phyloP scores from a whole-genome alignment of 495 filamentous ascomycete species.

The Lindgomyces ingoldianus region DNA sequence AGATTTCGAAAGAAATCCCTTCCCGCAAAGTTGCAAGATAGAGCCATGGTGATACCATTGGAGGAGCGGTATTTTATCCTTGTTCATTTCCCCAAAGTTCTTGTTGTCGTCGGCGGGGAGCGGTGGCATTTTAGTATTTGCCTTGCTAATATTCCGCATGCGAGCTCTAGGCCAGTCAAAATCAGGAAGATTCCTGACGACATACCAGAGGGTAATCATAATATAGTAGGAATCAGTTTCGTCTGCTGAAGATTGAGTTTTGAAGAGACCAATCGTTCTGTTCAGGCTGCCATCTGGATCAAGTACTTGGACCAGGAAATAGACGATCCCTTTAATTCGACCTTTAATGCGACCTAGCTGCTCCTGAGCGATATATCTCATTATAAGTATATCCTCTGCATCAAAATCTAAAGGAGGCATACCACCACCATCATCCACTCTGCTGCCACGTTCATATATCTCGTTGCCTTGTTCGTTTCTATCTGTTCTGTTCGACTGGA shows the following conservation, averaged over 20 bases:
- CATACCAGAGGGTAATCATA: slow-evolving; percentile 1
- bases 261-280: not conserved
- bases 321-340: not conserved
- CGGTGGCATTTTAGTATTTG: not conserved
- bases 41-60: slow-evolving; percentile 12
- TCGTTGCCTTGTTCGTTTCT: too few relatives aligned
- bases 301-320: not conserved
- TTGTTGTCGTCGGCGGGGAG: not conserved
- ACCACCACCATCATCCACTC: not conserved
- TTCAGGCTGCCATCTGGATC: not conserved
- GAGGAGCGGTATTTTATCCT: slow-evolving; percentile 7
- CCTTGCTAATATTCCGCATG: not conserved
- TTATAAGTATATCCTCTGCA: not conserved
- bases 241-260: not conserved
- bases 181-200: not conserved
- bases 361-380: not conserved
- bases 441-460: too few relatives aligned
- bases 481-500: too few relatives aligned
- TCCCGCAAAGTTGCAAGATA: not conserved
- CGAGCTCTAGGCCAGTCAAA: not conserved
- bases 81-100: not conserved
- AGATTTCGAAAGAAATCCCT: not conserved
- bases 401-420: not conserved
- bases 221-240: not conserved
- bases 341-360: not conserved